A percentile compares a stretch with the other conserved stretches of the same genome.
Evolutionary conservation across 1,284 basidiomycete species (phyloP).

Genomic region (Leccinum cinnamomeum): DNA sequence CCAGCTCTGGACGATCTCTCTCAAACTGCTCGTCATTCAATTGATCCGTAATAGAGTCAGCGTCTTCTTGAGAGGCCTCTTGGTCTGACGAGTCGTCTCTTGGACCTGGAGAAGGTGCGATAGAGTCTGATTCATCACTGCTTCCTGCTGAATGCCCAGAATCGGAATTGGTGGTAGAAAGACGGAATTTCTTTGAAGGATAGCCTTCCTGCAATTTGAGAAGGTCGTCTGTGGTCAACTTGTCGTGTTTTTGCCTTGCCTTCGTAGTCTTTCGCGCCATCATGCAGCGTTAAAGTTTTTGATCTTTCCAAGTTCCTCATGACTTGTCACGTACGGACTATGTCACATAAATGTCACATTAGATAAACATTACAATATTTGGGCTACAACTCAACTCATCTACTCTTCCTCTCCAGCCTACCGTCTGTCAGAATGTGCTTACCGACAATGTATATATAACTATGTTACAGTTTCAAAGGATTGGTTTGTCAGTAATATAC

Average conservation of each 20-base stretch:
- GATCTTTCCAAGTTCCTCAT: background rate
- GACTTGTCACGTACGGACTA: background rate
- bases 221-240: constrained; percentile 36
- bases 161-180: constrained; percentile 2
- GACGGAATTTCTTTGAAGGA: constrained; percentile 25
- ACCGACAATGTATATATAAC: background rate
- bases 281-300: background rate
- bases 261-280: constrained; percentile 3
- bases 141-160: background rate
- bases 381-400: background rate
- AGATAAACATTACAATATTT: background rate
- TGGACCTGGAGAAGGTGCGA: constrained; percentile 3
- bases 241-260: constrained; percentile 33
- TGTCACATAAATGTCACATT: constrained; percentile 6
- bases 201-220: constrained; percentile 32
- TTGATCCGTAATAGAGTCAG: background rate
- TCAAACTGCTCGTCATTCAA: constrained; percentile 1
- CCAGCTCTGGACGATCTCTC: background rate
- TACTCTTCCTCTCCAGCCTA: background rate
- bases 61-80: constrained; percentile 2
- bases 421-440: no score
- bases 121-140: constrained; percentile 5
- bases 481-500: background rate
- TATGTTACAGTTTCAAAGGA: background rate
- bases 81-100: constrained; percentile 12